Evolutionary conservation across 768 basidiomycete species (phyloP), one percentile per base, ranked within the genome.

Genomic region (Xerocomus spinulosus): DNA sequence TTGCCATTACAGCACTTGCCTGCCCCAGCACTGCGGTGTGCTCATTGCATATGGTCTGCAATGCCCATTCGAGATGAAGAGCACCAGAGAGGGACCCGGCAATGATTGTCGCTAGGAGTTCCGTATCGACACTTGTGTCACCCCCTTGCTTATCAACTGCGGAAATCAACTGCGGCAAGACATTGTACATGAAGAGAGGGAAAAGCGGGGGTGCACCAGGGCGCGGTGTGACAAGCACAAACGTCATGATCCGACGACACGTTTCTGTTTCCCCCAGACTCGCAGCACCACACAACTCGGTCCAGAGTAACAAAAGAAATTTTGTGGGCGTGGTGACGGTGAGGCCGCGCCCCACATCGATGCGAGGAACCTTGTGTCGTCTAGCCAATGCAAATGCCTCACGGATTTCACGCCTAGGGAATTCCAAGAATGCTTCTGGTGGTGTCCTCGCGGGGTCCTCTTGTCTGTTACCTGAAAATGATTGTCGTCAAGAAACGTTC

Each of bases 251-350:
- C 34, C 85, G 76, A 44, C 80, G 73, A 60, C 79, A 79, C 15
- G 72, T 74, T 49, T 88, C 86, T 35, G 78, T 70, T 49, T 82
- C 81, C 26, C 81, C 80, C 8, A 78, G 70, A 51, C 68, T 76
- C 17, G 81, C 78, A 3, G 78, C 70, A 20, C 68, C 61, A 25
- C 71, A 64, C 26, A 88, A 66, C 59, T 88, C 85, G 13, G 70
- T 68, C 87, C 88, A 92, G n/a, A 90, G 69, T 2, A 78, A 57
- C 21, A 74, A 64, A 29, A 91, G 73, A 57, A 91, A 88, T 49
- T 76, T 73, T 8, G 77, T 74, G 4, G 85, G 80, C 4, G 80
- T 67, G 1, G 71, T 69, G 48, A 79, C 66, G 35, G 76, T 75
- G n/a, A 88, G 71, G 55, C 83, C 87, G 23, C 79, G 76, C 40